Percentiles rank a stretch among this genome's conserved stretches.
Conservation (phyloP, 192 early-diverging fungal genomes). For the Spizellomyces punctatus region DNA sequence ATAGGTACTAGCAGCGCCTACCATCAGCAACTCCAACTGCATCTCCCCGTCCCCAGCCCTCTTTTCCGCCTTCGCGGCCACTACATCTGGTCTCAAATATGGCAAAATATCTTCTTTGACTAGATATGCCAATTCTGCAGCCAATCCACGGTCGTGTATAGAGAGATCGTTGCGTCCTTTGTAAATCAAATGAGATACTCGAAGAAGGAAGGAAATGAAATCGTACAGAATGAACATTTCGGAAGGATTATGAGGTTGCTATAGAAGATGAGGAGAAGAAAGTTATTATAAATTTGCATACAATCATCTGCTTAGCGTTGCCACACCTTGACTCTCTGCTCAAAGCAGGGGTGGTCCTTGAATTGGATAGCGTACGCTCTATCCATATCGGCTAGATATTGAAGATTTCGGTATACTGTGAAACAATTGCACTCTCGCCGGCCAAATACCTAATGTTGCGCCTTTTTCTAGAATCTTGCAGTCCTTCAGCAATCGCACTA, state of each 20-base stretch:
- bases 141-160: conserved; percentile 38
- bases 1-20: background rate
- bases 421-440: no score
- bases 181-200: conserved; percentile 40
- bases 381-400: conserved; percentile 41
- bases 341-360: conserved; percentile 27
- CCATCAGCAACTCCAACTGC: conserved; percentile 19
- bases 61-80: background rate
- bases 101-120: conserved; percentile 45
- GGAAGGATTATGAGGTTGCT: conserved; percentile 47
- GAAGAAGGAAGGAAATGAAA: conserved; percentile 46
- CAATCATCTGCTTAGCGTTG: background rate
- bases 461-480: conserved; percentile 31
- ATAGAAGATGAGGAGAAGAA: background rate
- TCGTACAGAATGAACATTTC: conserved; percentile 51
- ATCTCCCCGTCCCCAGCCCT: background rate
- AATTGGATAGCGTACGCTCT: conserved; percentile 42
- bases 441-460: conserved; percentile 32
- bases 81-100: background rate
- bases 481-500: conserved; percentile 50
- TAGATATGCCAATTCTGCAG: conserved; percentile 37
- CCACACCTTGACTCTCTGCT: background rate
- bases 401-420: no score
- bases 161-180: conserved; percentile 30
- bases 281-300: background rate